These are phyloP conservation scores for Somion occarium DNA, from an alignment of 1,284 basidiomycete genomes.

Conservation along the genomic window DNA sequence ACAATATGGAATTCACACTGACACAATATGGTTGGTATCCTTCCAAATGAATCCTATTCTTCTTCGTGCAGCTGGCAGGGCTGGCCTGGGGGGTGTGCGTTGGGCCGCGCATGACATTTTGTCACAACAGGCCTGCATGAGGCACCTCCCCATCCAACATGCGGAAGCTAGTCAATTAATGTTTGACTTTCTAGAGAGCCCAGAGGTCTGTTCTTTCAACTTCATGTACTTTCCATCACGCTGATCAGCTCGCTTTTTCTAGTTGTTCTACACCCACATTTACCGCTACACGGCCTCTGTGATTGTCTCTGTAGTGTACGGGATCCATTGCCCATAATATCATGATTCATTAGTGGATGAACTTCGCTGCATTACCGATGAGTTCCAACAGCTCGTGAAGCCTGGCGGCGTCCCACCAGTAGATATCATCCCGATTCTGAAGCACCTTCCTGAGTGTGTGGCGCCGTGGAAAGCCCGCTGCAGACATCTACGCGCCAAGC, in stretches of 20 bases:
- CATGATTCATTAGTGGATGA: slow-evolving; percentile 16
- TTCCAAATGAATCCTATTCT: too few relatives aligned
- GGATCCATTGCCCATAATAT: slow-evolving; percentile 21
- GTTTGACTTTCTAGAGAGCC: neutral
- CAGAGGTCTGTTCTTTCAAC: too few relatives aligned
- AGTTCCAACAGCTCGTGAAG: neutral
- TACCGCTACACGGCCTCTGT: slow-evolving; percentile 22
- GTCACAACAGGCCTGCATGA: neutral
- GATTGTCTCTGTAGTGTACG: slow-evolving; percentile 22
- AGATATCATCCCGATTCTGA: slow-evolving; percentile 23
- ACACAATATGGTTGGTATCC: too few relatives aligned
- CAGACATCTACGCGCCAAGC: slow-evolving; percentile 12
- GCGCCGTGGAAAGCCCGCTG: slow-evolving; percentile 21
- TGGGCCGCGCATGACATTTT: neutral
- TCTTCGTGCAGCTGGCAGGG: neutral
- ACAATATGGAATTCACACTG: too few relatives aligned
- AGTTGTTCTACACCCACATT: slow-evolving; percentile 23
- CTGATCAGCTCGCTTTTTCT: too few relatives aligned
- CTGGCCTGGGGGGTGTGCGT: neutral
- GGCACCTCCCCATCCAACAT: neutral
- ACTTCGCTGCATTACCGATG: slow-evolving; percentile 13
- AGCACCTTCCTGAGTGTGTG: slow-evolving; percentile 21
- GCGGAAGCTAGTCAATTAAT: neutral
- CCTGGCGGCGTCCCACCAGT: slow-evolving; percentile 26
- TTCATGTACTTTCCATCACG: too few relatives aligned